Conservation (phyloP, 257 asterid species). For the Ocimum tenuiflorum region DNA sequence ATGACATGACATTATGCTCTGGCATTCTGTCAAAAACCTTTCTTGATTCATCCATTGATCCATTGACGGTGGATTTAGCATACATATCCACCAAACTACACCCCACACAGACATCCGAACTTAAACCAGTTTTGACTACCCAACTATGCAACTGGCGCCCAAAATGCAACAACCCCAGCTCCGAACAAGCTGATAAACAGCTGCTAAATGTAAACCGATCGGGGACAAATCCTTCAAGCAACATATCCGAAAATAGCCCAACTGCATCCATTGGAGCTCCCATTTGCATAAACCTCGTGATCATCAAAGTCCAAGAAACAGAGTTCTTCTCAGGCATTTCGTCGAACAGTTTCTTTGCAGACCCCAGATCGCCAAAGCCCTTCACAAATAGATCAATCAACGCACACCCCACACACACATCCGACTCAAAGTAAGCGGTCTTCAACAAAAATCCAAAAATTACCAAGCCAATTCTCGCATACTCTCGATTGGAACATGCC, state of each 20-base stretch:
- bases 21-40: slow-evolving; percentile 71
- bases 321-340: slow-evolving; percentile 65
- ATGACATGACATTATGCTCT: slow-evolving; percentile 84
- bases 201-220: slow-evolving; percentile 77
- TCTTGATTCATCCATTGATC: slow-evolving; percentile 53
- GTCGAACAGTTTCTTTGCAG: slow-evolving; percentile 65
- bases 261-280: slow-evolving; percentile 42
- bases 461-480: slow-evolving; percentile 47
- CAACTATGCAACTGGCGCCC: slow-evolving; percentile 64
- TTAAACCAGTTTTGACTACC: slow-evolving; percentile 55
- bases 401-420: slow-evolving; percentile 83
- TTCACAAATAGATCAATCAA: slow-evolving; percentile 63
- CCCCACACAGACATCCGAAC: slow-evolving; percentile 76
- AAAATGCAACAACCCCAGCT: slow-evolving; percentile 38
- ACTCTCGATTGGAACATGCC: slow-evolving; percentile 53
- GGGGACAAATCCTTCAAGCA: slow-evolving; percentile 43
- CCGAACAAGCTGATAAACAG: slow-evolving; percentile 75
- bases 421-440: slow-evolving; percentile 67
- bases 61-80: slow-evolving; percentile 45
- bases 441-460: slow-evolving; percentile 64
- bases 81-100: slow-evolving; percentile 92
- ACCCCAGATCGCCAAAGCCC: slow-evolving; percentile 58
- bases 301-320: slow-evolving; percentile 83
- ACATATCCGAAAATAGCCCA: slow-evolving; percentile 54
- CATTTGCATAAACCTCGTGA: slow-evolving; percentile 62